phyloP scores from a whole-genome alignment of 768 basidiomycete species.

The Termitomyces sp. region DNA sequence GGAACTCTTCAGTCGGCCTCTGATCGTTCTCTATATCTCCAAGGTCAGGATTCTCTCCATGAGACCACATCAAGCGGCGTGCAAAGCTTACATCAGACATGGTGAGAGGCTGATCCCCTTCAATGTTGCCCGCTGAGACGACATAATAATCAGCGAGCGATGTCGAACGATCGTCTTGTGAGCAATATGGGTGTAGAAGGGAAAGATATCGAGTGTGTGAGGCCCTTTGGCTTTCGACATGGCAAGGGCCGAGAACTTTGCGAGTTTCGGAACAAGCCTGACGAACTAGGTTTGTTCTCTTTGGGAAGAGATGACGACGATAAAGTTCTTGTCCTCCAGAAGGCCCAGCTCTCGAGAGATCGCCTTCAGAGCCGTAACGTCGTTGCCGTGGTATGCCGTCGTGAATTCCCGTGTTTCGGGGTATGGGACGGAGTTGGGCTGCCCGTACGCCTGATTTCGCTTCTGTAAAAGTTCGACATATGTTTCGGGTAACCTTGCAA shows the following conservation, averaged over 20 bases:
- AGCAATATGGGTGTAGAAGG: slow-evolving; percentile 84
- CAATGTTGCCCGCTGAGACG: slow-evolving; percentile 89
- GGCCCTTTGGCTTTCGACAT: slow-evolving; percentile 77
- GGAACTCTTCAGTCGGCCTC: slow-evolving; percentile 71
- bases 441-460: slow-evolving; percentile 38
- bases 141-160: slow-evolving; percentile 89
- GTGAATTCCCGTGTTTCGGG: slow-evolving; percentile 58
- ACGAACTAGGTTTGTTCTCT: slow-evolving; percentile 88
- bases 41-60: slow-evolving; percentile 83
- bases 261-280: slow-evolving; percentile 60
- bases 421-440: slow-evolving; percentile 58
- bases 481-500: slow-evolving; percentile 71
- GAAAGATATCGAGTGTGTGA: slow-evolving; percentile 80
- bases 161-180: slow-evolving; percentile 79
- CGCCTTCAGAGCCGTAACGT: slow-evolving; percentile 77
- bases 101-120: slow-evolving; percentile 85
- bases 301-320: slow-evolving; percentile 80
- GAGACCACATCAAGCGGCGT: slow-evolving; percentile 91
- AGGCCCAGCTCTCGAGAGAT: slow-evolving; percentile 84
- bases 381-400: slow-evolving; percentile 76
- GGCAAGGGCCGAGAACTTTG: slow-evolving; percentile 83
- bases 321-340: slow-evolving; percentile 69
- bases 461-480: slow-evolving; percentile 67
- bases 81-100: slow-evolving; percentile 91
- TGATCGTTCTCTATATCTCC: slow-evolving; percentile 91